These are phyloP conservation scores for Microsporum audouinii DNA, from an alignment of 2,329 filamentous ascomycete species.

Conservation along the genomic window DNA sequence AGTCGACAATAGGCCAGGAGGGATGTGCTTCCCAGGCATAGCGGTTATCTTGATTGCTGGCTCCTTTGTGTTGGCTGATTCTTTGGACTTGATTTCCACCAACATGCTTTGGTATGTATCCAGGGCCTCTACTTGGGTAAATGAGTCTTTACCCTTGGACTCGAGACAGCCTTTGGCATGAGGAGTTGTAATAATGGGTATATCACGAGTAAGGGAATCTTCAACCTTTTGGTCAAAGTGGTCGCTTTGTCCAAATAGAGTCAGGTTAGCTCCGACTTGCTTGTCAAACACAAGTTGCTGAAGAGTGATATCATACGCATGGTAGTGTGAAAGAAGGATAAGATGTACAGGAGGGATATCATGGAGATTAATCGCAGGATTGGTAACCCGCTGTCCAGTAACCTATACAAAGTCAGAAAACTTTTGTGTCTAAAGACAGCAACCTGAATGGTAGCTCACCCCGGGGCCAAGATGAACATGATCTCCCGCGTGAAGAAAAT, in stretches of 20 bases:
- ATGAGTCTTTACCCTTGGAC: slow-evolving; percentile 33
- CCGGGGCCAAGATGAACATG: slow-evolving; percentile 57
- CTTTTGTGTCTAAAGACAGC: neutral
- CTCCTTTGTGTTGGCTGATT: slow-evolving; percentile 13
- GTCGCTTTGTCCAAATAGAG: slow-evolving; percentile 24
- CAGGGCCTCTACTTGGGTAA: slow-evolving; percentile 44
- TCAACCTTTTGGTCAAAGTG: slow-evolving; percentile 47
- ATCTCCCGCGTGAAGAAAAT: slow-evolving; percentile 55
- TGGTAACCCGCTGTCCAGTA: slow-evolving; percentile 42
- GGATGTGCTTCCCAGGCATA: slow-evolving; percentile 55
- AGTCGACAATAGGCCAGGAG: slow-evolving; percentile 32
- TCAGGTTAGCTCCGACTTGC: neutral
- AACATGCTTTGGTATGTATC: slow-evolving; percentile 46
- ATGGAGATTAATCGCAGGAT: slow-evolving; percentile 50
- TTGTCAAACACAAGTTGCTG: neutral
- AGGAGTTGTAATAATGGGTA: slow-evolving; percentile 54
- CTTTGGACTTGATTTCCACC: slow-evolving; percentile 28
- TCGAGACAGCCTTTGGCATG: slow-evolving; percentile 47
- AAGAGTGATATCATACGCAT: slow-evolving; percentile 31
- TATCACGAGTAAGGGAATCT: slow-evolving; percentile 38
- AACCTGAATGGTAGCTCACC: slow-evolving; percentile 25
- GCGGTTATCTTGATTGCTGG: slow-evolving; percentile 47
- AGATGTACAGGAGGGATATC: slow-evolving; percentile 49
- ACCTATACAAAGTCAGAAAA: neutral
- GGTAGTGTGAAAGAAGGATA: slow-evolving; percentile 54